phyloP scores from a whole-genome alignment of 192 early-diverging fungal genomes.

The Coemansia sp. region DNA sequence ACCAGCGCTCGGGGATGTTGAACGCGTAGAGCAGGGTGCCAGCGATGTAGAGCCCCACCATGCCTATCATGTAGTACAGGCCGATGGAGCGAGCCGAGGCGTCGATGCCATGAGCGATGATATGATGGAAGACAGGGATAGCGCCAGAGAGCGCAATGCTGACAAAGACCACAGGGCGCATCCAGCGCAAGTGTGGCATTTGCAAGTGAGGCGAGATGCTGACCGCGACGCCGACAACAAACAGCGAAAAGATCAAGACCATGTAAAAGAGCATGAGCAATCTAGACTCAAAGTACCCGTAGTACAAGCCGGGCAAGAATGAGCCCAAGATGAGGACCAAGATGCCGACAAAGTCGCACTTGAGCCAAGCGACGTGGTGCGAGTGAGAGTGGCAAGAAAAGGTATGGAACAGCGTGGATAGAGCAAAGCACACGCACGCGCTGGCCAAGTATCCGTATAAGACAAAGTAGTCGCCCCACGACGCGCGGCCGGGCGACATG shows the following conservation, averaged over 20 bases:
- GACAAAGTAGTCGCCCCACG: constrained; percentile 68
- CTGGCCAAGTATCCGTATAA: constrained; percentile 79
- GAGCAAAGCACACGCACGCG: constrained; percentile 77
- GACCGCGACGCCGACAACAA: constrained; percentile 67
- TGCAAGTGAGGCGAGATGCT: constrained; percentile 69
- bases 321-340: constrained; percentile 75
- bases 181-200: constrained; percentile 74
- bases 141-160: constrained; percentile 75
- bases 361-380: constrained; percentile 58
- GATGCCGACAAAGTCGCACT: constrained; percentile 94
- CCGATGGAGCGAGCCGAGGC: constrained; percentile 61
- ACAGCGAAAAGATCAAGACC: constrained; percentile 63
- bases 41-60: constrained; percentile 74
- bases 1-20: constrained; percentile 83
- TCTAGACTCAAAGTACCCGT: constrained; percentile 64
- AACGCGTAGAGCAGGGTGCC: constrained; percentile 88
- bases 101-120: constrained; percentile 72
- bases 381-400: constrained; percentile 82
- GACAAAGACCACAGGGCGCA: constrained; percentile 80
- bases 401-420: constrained; percentile 80
- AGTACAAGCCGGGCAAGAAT: constrained; percentile 54
- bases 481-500: constrained; percentile 47
- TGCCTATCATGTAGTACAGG: constrained; percentile 67
- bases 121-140: constrained; percentile 75
- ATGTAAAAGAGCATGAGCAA: constrained; percentile 61